These are phyloP conservation scores for Rhizophora mangle DNA, from an alignment of 345 rosid species.

Conservation along the genomic window DNA sequence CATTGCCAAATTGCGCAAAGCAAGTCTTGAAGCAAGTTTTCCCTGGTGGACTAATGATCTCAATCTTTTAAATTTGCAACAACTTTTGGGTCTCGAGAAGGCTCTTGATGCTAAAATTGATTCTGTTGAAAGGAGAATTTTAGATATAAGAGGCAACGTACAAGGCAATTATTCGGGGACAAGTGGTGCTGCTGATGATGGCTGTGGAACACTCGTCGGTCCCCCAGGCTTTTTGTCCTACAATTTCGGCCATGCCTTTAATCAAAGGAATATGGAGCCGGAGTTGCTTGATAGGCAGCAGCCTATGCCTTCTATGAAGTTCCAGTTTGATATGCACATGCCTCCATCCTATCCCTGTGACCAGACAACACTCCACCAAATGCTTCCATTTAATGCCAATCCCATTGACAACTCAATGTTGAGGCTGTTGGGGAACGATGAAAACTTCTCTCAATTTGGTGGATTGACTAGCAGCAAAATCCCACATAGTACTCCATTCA, in stretches of 20 bases:
- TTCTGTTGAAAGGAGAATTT: conserved; percentile 11
- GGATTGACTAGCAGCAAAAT: not conserved
- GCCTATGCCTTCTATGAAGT: not conserved
- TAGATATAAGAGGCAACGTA: not conserved
- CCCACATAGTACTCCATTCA: not conserved
- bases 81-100: conserved; percentile 10
- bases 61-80: not conserved
- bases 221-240: not conserved
- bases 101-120: conserved; percentile 16
- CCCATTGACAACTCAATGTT: conserved; percentile 3
- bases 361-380: not conserved
- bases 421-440: conserved; percentile 7
- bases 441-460: not conserved
- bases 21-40: conserved; percentile 21
- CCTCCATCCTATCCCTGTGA: not conserved
- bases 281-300: not conserved
- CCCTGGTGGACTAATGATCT: conserved; percentile 18
- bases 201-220: not conserved
- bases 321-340: not conserved
- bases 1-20: conserved; percentile 16
- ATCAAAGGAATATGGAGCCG: not conserved
- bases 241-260: not conserved
- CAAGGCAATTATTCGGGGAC: not conserved
- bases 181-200: not conserved
- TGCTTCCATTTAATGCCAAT: conserved; percentile 8